Base-by-base conservation (phyloP, 257 asterid species). In the Marsdenia floribunda region DNA sequence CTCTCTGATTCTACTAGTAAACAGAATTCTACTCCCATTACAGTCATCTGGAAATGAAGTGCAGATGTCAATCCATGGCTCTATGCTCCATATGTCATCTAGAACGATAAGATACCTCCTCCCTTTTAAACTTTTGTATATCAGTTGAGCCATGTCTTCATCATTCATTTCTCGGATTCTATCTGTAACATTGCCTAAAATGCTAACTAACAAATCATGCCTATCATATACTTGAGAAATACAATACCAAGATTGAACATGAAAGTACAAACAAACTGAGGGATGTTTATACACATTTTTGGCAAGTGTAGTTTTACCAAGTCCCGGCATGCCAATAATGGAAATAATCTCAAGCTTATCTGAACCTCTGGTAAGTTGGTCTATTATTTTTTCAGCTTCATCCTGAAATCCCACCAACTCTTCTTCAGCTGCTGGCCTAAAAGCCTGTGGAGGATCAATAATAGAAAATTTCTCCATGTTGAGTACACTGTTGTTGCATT, bases 11-110 rank as follows among this genome's bases (percentile, higher is more conserved):
- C 74, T 54, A 57, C 73, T 78, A 0, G 81, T 78, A 16, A 78
- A 0, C 49, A 78, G 38, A 11, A 78, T 67, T 72, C 70, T 47
- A 50, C 81, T 78, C 42, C 73, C 72, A 8, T 73, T 66, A 52
- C 60, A 14, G 11, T 78, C 75, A 44, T 73, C 47, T 55, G 74
- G 81, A 18, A 73, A 78, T 22, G 61, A 65, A 15, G 16, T 57
- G 21, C 29, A 21, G n/a, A 78, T 33, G 19, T 40, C 53, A 21
- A 19, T 44, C 82, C 79, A 74, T 14, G 79, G 72, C 38, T n/a
- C 52, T 6, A 35, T n/a, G 49, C 54, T 68, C 79, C 79, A 74
- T n/a, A 79, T 6, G 44, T 79, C 82, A 74, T 79, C 82, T 37
- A 79, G 35, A 46, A 79, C 82, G 2, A 74, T 40, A 11, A 79